These are phyloP conservation scores for Alternaria sp. DNA, from an alignment of 2,329 filamentous ascomycete species.

Conservation along the genomic window DNA sequence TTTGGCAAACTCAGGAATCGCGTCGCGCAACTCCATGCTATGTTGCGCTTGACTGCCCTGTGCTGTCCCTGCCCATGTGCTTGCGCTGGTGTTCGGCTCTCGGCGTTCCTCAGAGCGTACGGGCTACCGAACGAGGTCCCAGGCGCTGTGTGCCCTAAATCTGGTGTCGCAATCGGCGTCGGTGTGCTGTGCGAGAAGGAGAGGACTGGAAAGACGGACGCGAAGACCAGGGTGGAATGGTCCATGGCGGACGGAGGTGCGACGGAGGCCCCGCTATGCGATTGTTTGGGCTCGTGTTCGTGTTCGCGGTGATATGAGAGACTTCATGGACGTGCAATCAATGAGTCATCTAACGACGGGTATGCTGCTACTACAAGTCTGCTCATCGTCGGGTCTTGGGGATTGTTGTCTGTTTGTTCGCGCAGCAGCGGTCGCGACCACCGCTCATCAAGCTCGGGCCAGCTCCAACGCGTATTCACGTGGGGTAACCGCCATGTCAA, in stretches of 20 bases:
- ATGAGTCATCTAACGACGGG: not conserved
- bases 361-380: not conserved
- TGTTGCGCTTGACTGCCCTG: slow-evolving; percentile 43
- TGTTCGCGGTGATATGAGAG: not conserved
- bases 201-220: slow-evolving; percentile 54
- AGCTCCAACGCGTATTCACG: slow-evolving; percentile 21
- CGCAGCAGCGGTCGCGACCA: slow-evolving; percentile 12
- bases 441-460: slow-evolving; percentile 11
- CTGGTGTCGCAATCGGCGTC: slow-evolving; percentile 53
- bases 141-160: slow-evolving; percentile 49
- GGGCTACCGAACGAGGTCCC: slow-evolving; percentile 51
- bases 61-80: slow-evolving; percentile 42
- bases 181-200: slow-evolving; percentile 51
- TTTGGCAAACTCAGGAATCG: slow-evolving; percentile 49
- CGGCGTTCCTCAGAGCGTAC: slow-evolving; percentile 30
- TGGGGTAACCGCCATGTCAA: slow-evolving; percentile 1
- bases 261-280: slow-evolving; percentile 25
- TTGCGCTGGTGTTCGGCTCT: slow-evolving; percentile 30
- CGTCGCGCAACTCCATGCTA: slow-evolving; percentile 57
- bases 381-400: not conserved
- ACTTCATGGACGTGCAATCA: not conserved
- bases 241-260: slow-evolving; percentile 39
- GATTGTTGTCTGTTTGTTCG: slow-evolving; percentile 5
- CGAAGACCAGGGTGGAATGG: slow-evolving; percentile 48
- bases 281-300: slow-evolving; percentile 9